Percentiles rank a stretch among this genome's conserved stretches.
These are phyloP conservation scores for Talaromyces wortmannii DNA, from an alignment of 495 filamentous ascomycete genomes.

Conservation along the genomic window DNA sequence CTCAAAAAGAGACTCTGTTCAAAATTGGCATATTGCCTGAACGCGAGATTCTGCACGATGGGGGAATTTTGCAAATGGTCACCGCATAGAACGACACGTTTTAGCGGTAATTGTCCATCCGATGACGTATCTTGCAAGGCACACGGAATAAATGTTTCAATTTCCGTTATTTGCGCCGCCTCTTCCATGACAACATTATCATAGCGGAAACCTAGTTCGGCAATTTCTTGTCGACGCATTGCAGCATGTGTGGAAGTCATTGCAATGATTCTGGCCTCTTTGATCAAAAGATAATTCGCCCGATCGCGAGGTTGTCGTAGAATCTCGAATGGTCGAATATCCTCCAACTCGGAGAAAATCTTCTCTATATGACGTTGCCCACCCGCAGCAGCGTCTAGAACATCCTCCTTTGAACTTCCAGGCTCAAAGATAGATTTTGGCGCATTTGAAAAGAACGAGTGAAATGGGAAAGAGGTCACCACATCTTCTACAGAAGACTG, in stretches of 20 bases:
- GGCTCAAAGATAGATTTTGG: slow-evolving; percentile 77
- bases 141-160: slow-evolving; percentile 92
- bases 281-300: slow-evolving; percentile 90
- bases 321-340: slow-evolving; percentile 93
- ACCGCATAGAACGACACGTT: slow-evolving; percentile 86
- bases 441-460: slow-evolving; percentile 79
- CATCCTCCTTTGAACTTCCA: slow-evolving; percentile 52
- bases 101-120: slow-evolving; percentile 65
- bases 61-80: slow-evolving; percentile 97
- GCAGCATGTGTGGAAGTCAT: slow-evolving; percentile 99
- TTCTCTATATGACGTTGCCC: slow-evolving; percentile 88
- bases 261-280: slow-evolving; percentile 91
- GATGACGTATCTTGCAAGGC: slow-evolving; percentile 70
- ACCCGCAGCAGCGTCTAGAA: slow-evolving; percentile 72
- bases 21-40: slow-evolving; percentile 90
- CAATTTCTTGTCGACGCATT: slow-evolving; percentile 93
- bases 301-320: slow-evolving; percentile 80
- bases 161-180: slow-evolving; percentile 95
- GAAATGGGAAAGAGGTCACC: slow-evolving; percentile 79
- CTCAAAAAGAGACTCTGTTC: slow-evolving; percentile 93
- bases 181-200: slow-evolving; percentile 99
- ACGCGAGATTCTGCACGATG: slow-evolving; percentile 92
- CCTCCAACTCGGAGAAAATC: slow-evolving; percentile 88
- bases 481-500: slow-evolving; percentile 53
- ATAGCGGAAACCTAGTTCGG: slow-evolving; percentile 86